Evolutionary conservation across 2,329 filamentous ascomycete genomes (phyloP).

Genomic region (Aspergillus felis): DNA sequence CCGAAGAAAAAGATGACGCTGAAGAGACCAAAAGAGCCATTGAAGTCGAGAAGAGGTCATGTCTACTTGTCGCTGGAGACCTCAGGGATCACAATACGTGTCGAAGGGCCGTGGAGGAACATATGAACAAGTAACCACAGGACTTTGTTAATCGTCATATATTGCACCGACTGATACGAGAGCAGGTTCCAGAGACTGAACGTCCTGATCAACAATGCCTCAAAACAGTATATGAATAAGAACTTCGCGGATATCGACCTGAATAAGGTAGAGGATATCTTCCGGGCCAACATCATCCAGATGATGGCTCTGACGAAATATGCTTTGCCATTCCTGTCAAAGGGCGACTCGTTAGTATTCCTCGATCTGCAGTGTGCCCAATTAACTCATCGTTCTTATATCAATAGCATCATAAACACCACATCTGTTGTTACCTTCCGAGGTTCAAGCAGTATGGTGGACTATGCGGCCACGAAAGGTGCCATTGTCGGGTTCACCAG

Average conservation of each 20-base stretch:
- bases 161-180: neutral
- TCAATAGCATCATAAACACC: slow-evolving; percentile 53
- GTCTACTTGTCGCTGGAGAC: slow-evolving; percentile 48
- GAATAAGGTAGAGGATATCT: slow-evolving; percentile 53
- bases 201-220: slow-evolving; percentile 58
- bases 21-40: slow-evolving; percentile 52
- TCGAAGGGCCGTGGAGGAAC: slow-evolving; percentile 49
- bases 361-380: neutral
- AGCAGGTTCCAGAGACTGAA: slow-evolving; percentile 32
- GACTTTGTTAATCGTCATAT: neutral
- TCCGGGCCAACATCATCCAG: slow-evolving; percentile 54
- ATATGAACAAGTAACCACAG: slow-evolving; percentile 45
- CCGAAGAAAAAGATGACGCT: slow-evolving; percentile 55
- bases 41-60: slow-evolving; percentile 48
- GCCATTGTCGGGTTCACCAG: slow-evolving; percentile 56
- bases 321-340: slow-evolving; percentile 53
- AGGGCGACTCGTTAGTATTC: slow-evolving; percentile 42
- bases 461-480: slow-evolving; percentile 57
- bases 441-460: slow-evolving; percentile 49
- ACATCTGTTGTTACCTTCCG: slow-evolving; percentile 54
- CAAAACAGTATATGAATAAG: slow-evolving; percentile 52
- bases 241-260: slow-evolving; percentile 54
- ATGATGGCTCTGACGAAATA: slow-evolving; percentile 61
- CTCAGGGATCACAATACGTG: slow-evolving; percentile 51
- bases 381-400: neutral